These are phyloP conservation scores for Hymenoscyphus scutula DNA, from an alignment of 2,329 filamentous ascomycete genomes.

Conservation along the genomic window DNA sequence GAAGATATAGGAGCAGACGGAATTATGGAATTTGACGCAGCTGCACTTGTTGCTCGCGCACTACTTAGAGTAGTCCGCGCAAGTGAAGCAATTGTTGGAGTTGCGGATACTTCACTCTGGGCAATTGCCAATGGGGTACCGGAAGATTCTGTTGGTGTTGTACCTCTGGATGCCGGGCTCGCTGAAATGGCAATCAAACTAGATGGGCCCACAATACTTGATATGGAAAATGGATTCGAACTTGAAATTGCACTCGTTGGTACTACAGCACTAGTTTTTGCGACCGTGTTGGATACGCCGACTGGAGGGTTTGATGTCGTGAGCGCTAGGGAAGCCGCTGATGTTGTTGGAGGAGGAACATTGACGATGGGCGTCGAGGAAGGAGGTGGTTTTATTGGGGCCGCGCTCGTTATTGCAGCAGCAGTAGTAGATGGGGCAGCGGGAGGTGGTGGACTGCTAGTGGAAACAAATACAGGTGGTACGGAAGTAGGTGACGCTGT, in stretches of 20 bases:
- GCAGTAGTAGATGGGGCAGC: background rate
- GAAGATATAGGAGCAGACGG: slow-evolving; percentile 3
- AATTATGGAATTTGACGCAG: slow-evolving; percentile 14
- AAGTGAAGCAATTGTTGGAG: slow-evolving; percentile 12
- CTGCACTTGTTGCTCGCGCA: background rate
- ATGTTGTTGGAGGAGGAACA: slow-evolving; percentile 3
- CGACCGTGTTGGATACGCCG: slow-evolving; percentile 8
- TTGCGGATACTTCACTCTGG: slow-evolving; percentile 26
- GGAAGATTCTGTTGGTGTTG: slow-evolving; percentile 29
- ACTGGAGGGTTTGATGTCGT: slow-evolving; percentile 13
- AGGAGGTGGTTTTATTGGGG: slow-evolving; percentile 14
- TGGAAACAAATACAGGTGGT: slow-evolving; percentile 2
- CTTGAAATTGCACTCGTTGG: slow-evolving; percentile 1
- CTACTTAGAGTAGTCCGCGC: slow-evolving; percentile 14
- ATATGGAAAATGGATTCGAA: slow-evolving; percentile 2
- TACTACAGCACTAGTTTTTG: background rate
- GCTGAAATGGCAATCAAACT: slow-evolving; percentile 14
- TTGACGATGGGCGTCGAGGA: slow-evolving; percentile 6
- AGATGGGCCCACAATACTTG: slow-evolving; percentile 10
- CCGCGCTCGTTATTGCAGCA: slow-evolving; percentile 7
- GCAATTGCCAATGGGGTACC: slow-evolving; percentile 27
- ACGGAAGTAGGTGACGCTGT: background rate
- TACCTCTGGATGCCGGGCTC: slow-evolving; percentile 28
- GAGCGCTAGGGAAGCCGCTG: slow-evolving; percentile 8
- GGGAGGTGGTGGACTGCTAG: background rate